Evolutionary conservation across 164 flowering plant species (phyloP).

Genomic region (Annona cherimola): DNA sequence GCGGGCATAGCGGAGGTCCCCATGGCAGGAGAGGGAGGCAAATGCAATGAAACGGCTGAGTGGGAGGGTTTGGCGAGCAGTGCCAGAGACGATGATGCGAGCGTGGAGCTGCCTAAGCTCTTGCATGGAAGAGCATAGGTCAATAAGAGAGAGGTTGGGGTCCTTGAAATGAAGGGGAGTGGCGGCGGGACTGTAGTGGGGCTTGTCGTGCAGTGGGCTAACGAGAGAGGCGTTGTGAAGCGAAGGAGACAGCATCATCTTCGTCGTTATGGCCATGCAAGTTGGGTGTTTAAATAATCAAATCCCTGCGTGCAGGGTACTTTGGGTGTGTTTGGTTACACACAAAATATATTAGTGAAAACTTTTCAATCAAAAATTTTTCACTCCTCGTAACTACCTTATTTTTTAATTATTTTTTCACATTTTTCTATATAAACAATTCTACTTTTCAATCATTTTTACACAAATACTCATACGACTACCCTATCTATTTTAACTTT

Average conservation of each 20-base stretch:
- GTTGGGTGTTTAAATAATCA: too few relatives aligned
- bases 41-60: conserved; percentile 10
- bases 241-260: not conserved
- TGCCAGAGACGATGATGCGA: conserved; percentile 8
- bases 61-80: conserved; percentile 1
- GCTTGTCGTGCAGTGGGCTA: conserved; percentile 5
- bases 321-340: too few relatives aligned
- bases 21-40: conserved; percentile 3
- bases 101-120: conserved; percentile 9
- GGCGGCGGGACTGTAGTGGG: not conserved
- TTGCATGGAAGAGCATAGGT: conserved; percentile 8
- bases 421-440: too few relatives aligned
- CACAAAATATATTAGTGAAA: too few relatives aligned
- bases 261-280: too few relatives aligned
- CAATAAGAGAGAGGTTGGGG: conserved; percentile 26
- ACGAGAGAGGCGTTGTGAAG: not conserved
- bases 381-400: too few relatives aligned
- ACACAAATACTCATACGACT: too few relatives aligned
- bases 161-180: conserved; percentile 6
- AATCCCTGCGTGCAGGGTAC: too few relatives aligned
- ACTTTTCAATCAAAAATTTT: too few relatives aligned
- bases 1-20: conserved; percentile 8
- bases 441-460: too few relatives aligned
- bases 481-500: too few relatives aligned
- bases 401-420: too few relatives aligned